Evolutionary conservation across 352 stramenopile genomes (phyloP).

Genomic region (Phytopythium oedochilum): DNA sequence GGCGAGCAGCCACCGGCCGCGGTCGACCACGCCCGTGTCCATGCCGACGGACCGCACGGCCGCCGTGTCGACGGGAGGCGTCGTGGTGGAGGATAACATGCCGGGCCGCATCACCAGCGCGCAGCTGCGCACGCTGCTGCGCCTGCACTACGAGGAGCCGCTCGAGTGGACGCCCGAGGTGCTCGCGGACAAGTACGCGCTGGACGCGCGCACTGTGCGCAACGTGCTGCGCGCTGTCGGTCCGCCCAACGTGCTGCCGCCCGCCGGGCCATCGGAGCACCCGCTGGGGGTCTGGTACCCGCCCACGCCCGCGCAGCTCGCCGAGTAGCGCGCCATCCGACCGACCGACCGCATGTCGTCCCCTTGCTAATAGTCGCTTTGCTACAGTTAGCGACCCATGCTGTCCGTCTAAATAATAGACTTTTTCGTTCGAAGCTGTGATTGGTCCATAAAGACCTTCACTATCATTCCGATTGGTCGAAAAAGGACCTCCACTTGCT

Average conservation of each 20-base stretch:
- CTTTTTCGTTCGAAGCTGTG: no score
- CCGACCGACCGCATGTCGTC: no score
- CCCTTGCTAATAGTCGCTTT: no score
- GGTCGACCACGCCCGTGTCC: constrained; percentile 30
- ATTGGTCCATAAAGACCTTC: background rate
- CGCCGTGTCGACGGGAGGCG: constrained; percentile 31
- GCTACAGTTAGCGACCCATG: no score
- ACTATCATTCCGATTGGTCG: no score
- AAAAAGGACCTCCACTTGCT: background rate
- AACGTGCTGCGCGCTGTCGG: constrained; percentile 24
- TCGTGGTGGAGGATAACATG: constrained; percentile 26
- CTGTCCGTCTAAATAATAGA: background rate
- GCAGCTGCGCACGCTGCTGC: constrained; percentile 51
- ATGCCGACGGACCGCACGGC: constrained; percentile 53
- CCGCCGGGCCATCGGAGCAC: constrained; percentile 38
- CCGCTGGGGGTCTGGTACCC: constrained; percentile 55
- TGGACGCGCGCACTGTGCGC: constrained; percentile 28
- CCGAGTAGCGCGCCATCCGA: background rate
- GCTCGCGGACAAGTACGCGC: constrained; percentile 43
- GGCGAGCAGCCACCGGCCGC: constrained; percentile 53
- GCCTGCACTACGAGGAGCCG: constrained; percentile 61
- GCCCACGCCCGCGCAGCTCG: background rate
- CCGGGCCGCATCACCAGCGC: constrained; percentile 46
- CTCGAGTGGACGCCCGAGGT: constrained; percentile 36
- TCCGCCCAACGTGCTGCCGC: constrained; percentile 54